Base-by-base conservation (phyloP, 73 alveolate species). In the Paramecium bursaria region DNA sequence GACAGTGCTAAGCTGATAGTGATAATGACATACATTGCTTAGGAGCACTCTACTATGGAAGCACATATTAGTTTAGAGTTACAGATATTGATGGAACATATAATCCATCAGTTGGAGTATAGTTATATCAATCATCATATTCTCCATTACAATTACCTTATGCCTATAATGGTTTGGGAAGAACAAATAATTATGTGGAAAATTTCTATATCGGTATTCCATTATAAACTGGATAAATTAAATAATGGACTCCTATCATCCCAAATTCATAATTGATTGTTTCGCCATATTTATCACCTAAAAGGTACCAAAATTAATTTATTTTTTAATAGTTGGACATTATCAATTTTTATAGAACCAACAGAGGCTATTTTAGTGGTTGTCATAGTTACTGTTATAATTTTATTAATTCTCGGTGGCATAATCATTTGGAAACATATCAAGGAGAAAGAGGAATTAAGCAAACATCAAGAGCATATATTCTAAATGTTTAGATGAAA, bases 241-340 rank as follows among this genome's bases (percentile, higher is more conserved):
- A 55, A 73, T 73, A 17, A 46, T 85, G 91, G 91, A 85, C 91
- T 13, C 91, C 91, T 3, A 85, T 85, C 5, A 85, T 85, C 46
- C 91, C 91, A 11, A 85, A 85, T 39, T 85, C 91, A 26, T 46
- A 85, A 74, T 50, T 85, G 33, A 73, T 85, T 73, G 85, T 48
- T 14, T 85, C 76, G 14, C 91, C 91, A 0, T 73, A 33, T 46
- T 33, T 73, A 22, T 49, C 29, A 4, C 29, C 42, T 17, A 22
- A 80, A n/a, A 50, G 23, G 11, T 33, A 15, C 85, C 54, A 49
- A 46, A 2, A 1, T 22, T 4, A 3, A 5, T 29, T 21, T n/a
- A 11, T 46, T 5, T 7, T 14, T 11, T n/a, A 11, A 44, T 61
- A 74, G 86, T 7, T 85, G 91, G 91, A 74, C 75, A 73, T 57